A percentile compares a stretch with the other conserved stretches of the same genome.
Evolutionary conservation across 2,329 filamentous ascomycete species (phyloP).

Genomic region (Paracoccidioides brasiliensis): DNA sequence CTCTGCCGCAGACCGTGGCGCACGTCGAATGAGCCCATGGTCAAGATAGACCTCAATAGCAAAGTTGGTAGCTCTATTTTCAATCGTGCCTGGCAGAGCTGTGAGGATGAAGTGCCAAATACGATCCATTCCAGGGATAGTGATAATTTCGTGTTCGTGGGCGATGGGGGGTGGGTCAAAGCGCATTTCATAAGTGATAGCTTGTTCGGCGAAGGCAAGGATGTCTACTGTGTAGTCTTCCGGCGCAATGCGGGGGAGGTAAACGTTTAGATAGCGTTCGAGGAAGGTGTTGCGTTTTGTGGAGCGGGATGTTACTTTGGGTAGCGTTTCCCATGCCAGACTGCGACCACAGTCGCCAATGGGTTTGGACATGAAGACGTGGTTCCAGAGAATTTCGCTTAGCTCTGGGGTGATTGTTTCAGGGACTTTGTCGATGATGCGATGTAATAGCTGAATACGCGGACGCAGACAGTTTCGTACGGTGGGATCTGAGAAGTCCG

Average conservation of each 20-base stretch:
- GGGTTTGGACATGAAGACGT: conserved; percentile 54
- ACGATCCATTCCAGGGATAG: conserved; percentile 47
- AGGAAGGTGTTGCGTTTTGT: conserved; percentile 27
- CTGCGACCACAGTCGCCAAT: conserved; percentile 49
- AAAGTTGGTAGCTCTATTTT: conserved; percentile 52
- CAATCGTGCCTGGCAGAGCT: conserved; percentile 52
- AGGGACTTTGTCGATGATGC: conserved; percentile 49
- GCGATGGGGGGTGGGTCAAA: conserved; percentile 42
- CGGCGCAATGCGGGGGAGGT: conserved; percentile 28
- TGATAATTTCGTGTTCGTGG: conserved; percentile 27
- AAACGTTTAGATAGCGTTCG: conserved; percentile 31
- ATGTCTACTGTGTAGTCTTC: conserved; percentile 27
- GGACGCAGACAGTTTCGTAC: conserved; percentile 37
- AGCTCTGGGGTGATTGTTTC: conserved; percentile 49
- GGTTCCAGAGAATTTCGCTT: conserved; percentile 55
- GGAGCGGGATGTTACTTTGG: conserved; percentile 19
- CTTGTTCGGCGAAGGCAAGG: conserved; percentile 31
- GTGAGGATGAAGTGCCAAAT: conserved; percentile 74
- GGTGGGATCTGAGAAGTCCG: conserved; percentile 24
- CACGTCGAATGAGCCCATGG: conserved; percentile 28
- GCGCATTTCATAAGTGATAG: conserved; percentile 38
- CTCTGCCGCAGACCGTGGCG: conserved; percentile 36
- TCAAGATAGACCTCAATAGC: conserved; percentile 64
- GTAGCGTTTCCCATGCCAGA: conserved; percentile 58
- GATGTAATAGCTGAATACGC: conserved; percentile 45